These are phyloP conservation scores for Pichia sp. DNA, from an alignment of 1,139 yeast species.

Conservation along the genomic window DNA sequence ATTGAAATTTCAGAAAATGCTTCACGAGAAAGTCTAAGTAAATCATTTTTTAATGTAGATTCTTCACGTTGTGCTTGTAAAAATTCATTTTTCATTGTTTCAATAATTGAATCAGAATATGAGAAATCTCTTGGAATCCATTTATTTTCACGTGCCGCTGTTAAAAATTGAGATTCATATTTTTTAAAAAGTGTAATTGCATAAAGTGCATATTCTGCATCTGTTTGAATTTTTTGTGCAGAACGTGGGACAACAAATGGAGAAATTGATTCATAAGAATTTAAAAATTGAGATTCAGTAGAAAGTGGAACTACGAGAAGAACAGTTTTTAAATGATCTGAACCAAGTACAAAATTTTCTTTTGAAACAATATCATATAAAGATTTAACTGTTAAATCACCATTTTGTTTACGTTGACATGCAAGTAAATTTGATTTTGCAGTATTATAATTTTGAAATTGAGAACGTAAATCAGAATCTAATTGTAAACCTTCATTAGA, in stretches of 20 bases:
- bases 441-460: slow-evolving; percentile 64
- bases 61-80: slow-evolving; percentile 60
- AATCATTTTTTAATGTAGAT: slow-evolving; percentile 66
- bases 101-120: slow-evolving; percentile 72
- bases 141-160: slow-evolving; percentile 73
- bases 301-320: slow-evolving; percentile 81
- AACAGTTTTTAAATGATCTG: slow-evolving; percentile 80
- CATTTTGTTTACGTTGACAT: slow-evolving; percentile 88
- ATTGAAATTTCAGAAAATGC: slow-evolving; percentile 82
- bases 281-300: slow-evolving; percentile 52
- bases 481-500: slow-evolving; percentile 73
- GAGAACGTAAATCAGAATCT: slow-evolving; percentile 73
- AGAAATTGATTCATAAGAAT: slow-evolving; percentile 67
- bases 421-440: slow-evolving; percentile 82
- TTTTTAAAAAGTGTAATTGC: slow-evolving; percentile 83
- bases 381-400: slow-evolving; percentile 86
- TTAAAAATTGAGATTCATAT: slow-evolving; percentile 60
- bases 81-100: slow-evolving; percentile 63
- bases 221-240: slow-evolving; percentile 63
- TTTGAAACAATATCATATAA: slow-evolving; percentile 84
- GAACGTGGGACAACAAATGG: slow-evolving; percentile 89
- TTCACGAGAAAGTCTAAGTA: slow-evolving; percentile 74
- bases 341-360: slow-evolving; percentile 74
- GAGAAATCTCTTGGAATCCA: slow-evolving; percentile 93
- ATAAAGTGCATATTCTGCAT: slow-evolving; percentile 67